Percentiles rank a stretch among this genome's conserved stretches.
phyloP scores from a whole-genome alignment of 2,329 filamentous ascomycete species.

The Neofusicoccum ribis region DNA sequence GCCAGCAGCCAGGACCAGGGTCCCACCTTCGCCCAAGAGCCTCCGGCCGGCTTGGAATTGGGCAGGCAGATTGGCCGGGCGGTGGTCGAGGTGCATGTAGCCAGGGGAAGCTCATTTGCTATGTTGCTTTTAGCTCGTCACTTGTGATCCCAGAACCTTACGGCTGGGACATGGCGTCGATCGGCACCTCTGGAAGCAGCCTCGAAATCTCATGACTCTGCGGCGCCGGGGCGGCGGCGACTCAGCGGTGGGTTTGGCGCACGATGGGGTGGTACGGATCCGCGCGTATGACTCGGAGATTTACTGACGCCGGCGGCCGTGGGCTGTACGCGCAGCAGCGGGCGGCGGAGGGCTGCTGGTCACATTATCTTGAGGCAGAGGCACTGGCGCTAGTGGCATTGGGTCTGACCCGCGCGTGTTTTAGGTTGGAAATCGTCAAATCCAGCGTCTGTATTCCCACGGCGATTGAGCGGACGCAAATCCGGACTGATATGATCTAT shows the following conservation, averaged over 20 bases:
- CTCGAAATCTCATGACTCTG: background rate
- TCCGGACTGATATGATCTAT: conserved; percentile 17
- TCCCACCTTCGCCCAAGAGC: background rate
- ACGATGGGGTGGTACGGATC: conserved; percentile 7
- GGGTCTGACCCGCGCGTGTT: conserved; percentile 6
- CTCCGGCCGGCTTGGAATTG: background rate
- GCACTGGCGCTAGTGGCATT: background rate
- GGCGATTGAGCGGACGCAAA: conserved; percentile 6
- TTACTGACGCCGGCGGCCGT: conserved; percentile 1
- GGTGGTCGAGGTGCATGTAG: conserved; percentile 2
- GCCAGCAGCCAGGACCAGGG: background rate
- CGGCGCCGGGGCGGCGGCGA: background rate
- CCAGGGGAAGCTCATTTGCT: conserved; percentile 16
- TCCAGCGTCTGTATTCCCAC: conserved; percentile 2
- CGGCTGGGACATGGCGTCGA: conserved; percentile 18
- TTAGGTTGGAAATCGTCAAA: conserved; percentile 12
- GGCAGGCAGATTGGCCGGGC: conserved; percentile 2
- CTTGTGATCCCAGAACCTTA: conserved; percentile 17
- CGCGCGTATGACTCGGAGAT: conserved; percentile 12
- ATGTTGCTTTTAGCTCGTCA: conserved; percentile 17
- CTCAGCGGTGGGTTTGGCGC: background rate
- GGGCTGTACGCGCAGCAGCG: background rate
- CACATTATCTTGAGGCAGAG: conserved; percentile 6
- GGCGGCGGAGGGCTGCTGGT: background rate
- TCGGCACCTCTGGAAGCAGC: conserved; percentile 17